Evolutionary conservation across 164 flowering plant species (phyloP).

Genomic region (Stephania cephalantha): DNA sequence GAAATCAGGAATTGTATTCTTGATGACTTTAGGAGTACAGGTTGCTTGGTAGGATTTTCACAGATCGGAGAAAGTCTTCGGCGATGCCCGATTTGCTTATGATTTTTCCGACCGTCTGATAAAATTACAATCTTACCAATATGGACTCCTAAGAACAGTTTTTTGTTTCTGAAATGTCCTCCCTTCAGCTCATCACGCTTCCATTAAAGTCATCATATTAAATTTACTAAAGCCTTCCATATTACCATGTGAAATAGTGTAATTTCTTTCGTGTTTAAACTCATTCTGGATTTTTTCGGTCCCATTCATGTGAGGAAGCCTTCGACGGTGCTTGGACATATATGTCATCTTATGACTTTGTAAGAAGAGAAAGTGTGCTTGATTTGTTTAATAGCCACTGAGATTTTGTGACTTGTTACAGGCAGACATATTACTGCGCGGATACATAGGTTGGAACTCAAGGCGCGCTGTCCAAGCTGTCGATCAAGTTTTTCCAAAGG

Average conservation of each 20-base stretch:
- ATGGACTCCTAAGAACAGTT: too few species aligned
- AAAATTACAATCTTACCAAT: too few species aligned
- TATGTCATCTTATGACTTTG: neutral
- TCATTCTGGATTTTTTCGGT: neutral
- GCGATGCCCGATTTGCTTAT: neutral
- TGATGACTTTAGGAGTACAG: neutral
- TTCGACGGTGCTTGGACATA: neutral
- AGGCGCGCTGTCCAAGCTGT: slow-evolving; percentile 77
- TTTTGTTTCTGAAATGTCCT: too few species aligned
- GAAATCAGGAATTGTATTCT: neutral
- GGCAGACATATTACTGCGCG: slow-evolving; percentile 83
- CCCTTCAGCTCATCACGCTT: neutral
- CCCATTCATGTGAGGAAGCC: neutral
- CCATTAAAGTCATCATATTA: neutral
- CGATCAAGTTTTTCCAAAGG: slow-evolving; percentile 81
- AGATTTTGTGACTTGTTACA: slow-evolving; percentile 13
- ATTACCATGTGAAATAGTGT: neutral
- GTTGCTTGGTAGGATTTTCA: neutral
- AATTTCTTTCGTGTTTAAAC: neutral
- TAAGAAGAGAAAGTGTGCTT: neutral
- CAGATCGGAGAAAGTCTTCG: neutral
- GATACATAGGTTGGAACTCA: slow-evolving; percentile 87
- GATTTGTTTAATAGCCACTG: neutral
- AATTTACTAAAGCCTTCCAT: too few species aligned
- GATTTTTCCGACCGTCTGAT: neutral